These are phyloP conservation scores for Voacanga thouarsii DNA, from an alignment of 257 asterid genomes.

Conservation along the genomic window DNA sequence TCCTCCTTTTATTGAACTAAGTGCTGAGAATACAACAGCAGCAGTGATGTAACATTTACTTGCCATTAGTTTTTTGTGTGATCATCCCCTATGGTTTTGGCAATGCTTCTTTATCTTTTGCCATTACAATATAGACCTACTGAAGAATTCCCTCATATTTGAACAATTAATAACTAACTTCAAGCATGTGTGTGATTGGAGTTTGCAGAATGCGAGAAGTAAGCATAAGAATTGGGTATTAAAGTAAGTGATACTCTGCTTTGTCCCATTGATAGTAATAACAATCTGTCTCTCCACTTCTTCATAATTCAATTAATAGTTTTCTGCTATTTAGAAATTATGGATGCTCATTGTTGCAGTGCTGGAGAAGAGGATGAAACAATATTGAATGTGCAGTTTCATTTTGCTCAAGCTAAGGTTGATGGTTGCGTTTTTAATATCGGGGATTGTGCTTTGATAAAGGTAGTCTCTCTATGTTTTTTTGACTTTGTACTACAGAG, in stretches of 20 bases:
- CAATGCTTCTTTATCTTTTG: background rate
- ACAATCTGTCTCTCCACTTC: slow-evolving; percentile 27
- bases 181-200: slow-evolving; percentile 17
- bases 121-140: background rate
- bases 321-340: slow-evolving; percentile 20
- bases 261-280: slow-evolving; percentile 38
- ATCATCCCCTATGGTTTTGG: background rate
- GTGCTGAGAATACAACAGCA: background rate
- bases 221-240: slow-evolving; percentile 51
- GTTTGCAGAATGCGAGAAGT: slow-evolving; percentile 47
- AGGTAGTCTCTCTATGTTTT: slow-evolving; percentile 40
- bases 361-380: slow-evolving; percentile 79
- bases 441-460: slow-evolving; percentile 74
- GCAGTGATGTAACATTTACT: background rate
- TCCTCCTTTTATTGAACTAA: background rate
- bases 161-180: slow-evolving; percentile 7
- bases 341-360: slow-evolving; percentile 37
- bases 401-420: slow-evolving; percentile 76
- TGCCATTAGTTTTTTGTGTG: background rate
- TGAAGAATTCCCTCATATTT: background rate
- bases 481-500: background rate
- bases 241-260: slow-evolving; percentile 65
- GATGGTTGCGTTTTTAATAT: slow-evolving; percentile 43
- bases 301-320: slow-evolving; percentile 14
- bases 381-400: slow-evolving; percentile 67